Evolutionary conservation across 768 basidiomycete genomes (phyloP).

Genomic region (Cyclocybe aegerita): DNA sequence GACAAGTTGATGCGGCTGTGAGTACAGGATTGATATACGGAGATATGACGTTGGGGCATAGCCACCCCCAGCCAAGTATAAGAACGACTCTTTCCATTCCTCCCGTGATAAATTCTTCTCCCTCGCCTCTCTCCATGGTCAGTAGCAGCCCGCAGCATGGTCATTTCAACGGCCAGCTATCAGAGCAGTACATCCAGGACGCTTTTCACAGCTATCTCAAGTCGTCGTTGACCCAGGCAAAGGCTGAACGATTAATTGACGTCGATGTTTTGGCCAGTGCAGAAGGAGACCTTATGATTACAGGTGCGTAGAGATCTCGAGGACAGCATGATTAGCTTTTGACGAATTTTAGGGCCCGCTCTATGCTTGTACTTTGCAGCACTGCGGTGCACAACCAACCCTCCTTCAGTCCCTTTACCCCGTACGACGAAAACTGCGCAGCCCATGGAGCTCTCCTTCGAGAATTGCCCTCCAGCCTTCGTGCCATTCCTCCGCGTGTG

Average conservation of each 20-base stretch:
- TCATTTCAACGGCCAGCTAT: constrained; percentile 27
- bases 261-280: constrained; percentile 73
- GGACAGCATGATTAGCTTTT: background rate
- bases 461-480: constrained; percentile 74
- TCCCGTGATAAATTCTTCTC: too few species aligned
- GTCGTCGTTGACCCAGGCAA: constrained; percentile 76
- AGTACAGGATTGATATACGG: too few species aligned
- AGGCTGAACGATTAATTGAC: constrained; percentile 71
- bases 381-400: constrained; percentile 67
- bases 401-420: constrained; percentile 82
- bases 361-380: constrained; percentile 86
- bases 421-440: constrained; percentile 43
- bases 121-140: too few species aligned
- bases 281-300: constrained; percentile 84
- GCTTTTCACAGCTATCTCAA: constrained; percentile 83
- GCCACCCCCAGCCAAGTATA: too few species aligned
- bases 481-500: constrained; percentile 70
- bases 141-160: too few species aligned
- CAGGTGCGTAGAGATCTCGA: constrained; percentile 41
- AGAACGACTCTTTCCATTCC: too few species aligned
- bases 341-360: constrained; percentile 58
- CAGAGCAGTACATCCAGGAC: constrained; percentile 70
- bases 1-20: too few species aligned
- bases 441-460: constrained; percentile 57
- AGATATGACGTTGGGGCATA: too few species aligned